Percentiles rank a stretch among this genome's conserved stretches.
Conservation (phyloP, 1,284 basidiomycete species). For the Acaromyces ingoldii region DNA sequence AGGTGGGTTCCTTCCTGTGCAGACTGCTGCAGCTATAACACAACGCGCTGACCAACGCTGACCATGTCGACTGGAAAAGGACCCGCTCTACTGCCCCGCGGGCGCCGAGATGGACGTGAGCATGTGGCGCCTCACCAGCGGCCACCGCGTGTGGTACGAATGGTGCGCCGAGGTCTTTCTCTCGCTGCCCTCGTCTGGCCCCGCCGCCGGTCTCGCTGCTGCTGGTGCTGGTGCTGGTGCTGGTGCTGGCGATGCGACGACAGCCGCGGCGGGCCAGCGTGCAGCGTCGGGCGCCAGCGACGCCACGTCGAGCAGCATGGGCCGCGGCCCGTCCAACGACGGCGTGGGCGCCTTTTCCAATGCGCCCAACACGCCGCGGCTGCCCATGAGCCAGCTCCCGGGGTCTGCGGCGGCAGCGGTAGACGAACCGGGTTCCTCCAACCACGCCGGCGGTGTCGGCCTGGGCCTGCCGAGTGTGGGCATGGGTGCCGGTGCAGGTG, state of each 20-base stretch:
- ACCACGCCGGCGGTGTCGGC: no score
- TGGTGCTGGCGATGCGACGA: not conserved
- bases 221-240: not conserved
- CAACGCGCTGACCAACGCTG: not conserved
- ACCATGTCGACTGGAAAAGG: no score
- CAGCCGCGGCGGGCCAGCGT: not conserved
- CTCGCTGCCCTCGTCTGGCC: constrained; percentile 17
- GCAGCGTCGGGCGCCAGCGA: not conserved
- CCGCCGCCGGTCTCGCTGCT: constrained; percentile 7
- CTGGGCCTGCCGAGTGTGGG: not conserved
- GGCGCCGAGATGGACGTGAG: constrained; percentile 87
- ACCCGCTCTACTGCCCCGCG: constrained; percentile 86
- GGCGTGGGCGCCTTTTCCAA: constrained; percentile 32
- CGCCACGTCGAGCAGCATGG: not conserved
- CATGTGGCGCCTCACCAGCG: constrained; percentile 78
- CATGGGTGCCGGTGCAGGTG: not conserved
- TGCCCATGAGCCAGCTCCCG: constrained; percentile 22
- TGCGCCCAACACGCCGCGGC: constrained; percentile 38
- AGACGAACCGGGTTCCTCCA: constrained; percentile 8
- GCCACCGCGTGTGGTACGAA: constrained; percentile 93
- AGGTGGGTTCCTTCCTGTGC: constrained; percentile 10
- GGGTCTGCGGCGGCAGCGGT: not conserved
- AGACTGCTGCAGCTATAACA: not conserved
- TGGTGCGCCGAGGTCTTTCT: constrained; percentile 93
- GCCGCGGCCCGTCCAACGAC: not conserved